A percentile compares a stretch with the other conserved stretches of the same genome.
Conservation (phyloP, 371 early-diverging fungal genomes). For the Saksenaea vasiformis region DNA sequence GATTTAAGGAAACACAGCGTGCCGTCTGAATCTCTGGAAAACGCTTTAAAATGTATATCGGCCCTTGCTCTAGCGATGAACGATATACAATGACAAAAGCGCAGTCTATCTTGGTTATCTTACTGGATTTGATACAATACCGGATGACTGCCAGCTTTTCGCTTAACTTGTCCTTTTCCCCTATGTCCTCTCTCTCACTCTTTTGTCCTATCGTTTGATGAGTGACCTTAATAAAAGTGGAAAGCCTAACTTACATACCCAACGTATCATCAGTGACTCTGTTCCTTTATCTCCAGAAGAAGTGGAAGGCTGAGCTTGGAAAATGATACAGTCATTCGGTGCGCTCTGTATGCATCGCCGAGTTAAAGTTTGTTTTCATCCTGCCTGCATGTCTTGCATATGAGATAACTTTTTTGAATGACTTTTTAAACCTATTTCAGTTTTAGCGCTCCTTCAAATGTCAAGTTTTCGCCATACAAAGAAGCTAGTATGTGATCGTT, state of each 20-base stretch:
- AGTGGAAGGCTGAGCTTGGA: not conserved
- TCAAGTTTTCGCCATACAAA: too few species aligned
- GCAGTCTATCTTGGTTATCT: not conserved
- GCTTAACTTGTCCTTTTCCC: too few species aligned
- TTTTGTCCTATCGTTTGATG: too few species aligned
- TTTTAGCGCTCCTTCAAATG: too few species aligned
- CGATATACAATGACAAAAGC: not conserved
- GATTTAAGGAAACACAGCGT: not conserved
- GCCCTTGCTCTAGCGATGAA: not conserved
- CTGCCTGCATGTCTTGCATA: not conserved
- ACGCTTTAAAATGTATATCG: not conserved
- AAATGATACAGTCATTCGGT: not conserved
- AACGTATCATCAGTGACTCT: too few species aligned
- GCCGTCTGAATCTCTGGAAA: not conserved
- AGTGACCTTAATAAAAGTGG: too few species aligned
- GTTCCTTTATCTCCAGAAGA: too few species aligned
- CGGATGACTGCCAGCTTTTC: too few species aligned
- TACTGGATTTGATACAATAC: not conserved
- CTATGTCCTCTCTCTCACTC: too few species aligned
- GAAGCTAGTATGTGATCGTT: too few species aligned
- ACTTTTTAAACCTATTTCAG: not conserved
- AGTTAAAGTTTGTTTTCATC: not conserved
- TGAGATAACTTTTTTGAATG: not conserved
- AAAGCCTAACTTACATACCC: too few species aligned
- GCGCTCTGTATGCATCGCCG: not conserved